phyloP scores from a whole-genome alignment of 2,329 filamentous ascomycete genomes.

The Onygenales sp. region DNA sequence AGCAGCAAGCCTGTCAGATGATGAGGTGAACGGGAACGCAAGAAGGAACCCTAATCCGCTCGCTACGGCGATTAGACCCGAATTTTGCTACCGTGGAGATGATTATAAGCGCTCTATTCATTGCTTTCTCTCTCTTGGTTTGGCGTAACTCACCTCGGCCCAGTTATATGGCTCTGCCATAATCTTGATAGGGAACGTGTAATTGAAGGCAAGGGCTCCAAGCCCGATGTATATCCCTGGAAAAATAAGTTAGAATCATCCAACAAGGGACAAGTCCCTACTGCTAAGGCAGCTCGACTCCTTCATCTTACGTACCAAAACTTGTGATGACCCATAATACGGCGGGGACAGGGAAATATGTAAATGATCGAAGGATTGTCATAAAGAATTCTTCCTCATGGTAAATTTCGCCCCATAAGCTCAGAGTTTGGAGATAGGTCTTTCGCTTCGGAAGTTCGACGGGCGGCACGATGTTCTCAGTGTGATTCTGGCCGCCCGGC shows the following conservation, averaged over 20 bases:
- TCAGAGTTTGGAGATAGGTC: conserved; percentile 33
- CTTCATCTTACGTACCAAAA: conserved; percentile 26
- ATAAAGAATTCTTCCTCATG: conserved; percentile 36
- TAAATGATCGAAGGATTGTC: conserved; percentile 38
- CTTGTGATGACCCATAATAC: conserved; percentile 43
- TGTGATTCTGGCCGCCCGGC: conserved; percentile 9
- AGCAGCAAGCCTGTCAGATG: conserved; percentile 30
- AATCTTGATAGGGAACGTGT: conserved; percentile 41
- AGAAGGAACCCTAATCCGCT: conserved; percentile 26
- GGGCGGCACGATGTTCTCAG: conserved; percentile 18
- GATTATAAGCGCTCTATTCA: not conserved
- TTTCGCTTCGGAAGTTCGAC: conserved; percentile 27
- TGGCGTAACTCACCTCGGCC: conserved; percentile 24
- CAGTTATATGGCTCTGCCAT: conserved; percentile 38
- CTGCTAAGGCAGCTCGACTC: no score
- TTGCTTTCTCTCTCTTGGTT: not conserved
- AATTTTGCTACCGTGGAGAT: conserved; percentile 24
- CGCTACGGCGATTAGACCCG: conserved; percentile 38
- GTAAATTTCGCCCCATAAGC: conserved; percentile 36
- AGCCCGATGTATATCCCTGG: conserved; percentile 38
- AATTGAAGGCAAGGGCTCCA: conserved; percentile 42
- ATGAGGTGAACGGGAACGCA: conserved; percentile 37
- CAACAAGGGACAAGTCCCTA: no score
- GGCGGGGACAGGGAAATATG: conserved; percentile 40
- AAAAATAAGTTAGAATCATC: not conserved